Evolutionary conservation across 306 rosid genomes (phyloP).

Genomic region (Corylus americana): DNA sequence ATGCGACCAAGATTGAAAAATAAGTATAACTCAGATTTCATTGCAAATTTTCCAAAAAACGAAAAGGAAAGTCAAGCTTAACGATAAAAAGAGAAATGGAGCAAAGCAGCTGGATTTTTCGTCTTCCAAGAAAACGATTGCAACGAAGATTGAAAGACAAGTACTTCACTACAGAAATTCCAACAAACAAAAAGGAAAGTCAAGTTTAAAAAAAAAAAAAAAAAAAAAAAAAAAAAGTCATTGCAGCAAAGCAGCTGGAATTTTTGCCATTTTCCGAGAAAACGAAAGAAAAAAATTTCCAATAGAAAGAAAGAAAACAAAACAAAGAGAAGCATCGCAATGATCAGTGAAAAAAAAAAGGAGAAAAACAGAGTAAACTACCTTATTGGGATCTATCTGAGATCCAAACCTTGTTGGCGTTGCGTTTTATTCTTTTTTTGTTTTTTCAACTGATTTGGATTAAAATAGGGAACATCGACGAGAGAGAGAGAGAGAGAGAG

Average conservation of each 20-base stretch:
- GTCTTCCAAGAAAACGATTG: not conserved
- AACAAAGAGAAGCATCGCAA: not conserved
- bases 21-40: no score
- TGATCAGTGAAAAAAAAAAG: not conserved
- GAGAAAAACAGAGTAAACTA: not conserved
- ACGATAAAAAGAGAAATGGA: not conserved
- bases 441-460: not conserved
- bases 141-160: no score
- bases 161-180: no score
- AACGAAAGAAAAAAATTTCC: not conserved
- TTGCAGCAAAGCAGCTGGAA: not conserved
- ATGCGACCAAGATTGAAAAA: no score
- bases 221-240: not conserved
- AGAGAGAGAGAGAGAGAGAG: not conserved
- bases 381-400: constrained; percentile 12
- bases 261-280: not conserved
- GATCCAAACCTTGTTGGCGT: constrained; percentile 6
- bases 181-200: no score
- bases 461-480: constrained; percentile 16
- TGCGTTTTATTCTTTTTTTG: not conserved
- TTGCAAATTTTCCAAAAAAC: no score
- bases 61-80: not conserved
- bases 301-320: not conserved
- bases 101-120: not conserved
- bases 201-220: not conserved